Evolutionary conservation across 345 rosid genomes (phyloP).

Genomic region (Dipteronia sinensis): DNA sequence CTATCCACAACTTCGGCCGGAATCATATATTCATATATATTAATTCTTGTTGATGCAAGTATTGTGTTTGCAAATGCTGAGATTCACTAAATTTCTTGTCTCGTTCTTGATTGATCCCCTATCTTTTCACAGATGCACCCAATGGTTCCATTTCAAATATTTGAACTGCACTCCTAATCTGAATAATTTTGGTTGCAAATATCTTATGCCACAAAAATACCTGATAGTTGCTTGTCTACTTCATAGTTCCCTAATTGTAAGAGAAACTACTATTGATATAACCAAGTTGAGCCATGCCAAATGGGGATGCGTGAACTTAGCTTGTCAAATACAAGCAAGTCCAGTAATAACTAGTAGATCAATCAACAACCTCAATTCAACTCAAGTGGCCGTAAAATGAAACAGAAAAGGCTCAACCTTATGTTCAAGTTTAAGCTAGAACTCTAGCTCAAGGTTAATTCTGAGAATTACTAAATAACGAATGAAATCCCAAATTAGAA

Average conservation of each 20-base stretch:
- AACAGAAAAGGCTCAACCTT: not conserved
- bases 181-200: not conserved
- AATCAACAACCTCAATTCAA: not conserved
- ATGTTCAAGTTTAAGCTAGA: not conserved
- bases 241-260: not conserved
- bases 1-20: not conserved
- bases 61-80: not conserved
- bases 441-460: slow-evolving; percentile 1
- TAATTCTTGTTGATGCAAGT: not conserved
- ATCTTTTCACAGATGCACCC: not conserved
- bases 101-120: not conserved
- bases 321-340: not conserved
- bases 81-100: too few species aligned
- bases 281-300: too few species aligned
- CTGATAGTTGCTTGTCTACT: not conserved
- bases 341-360: not conserved
- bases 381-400: not conserved
- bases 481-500: not conserved
- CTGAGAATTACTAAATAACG: not conserved
- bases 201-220: not conserved
- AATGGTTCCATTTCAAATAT: not conserved
- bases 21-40: not conserved
- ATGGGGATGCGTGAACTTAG: not conserved
- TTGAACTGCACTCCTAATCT: not conserved
- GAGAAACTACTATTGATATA: not conserved